phyloP scores from a whole-genome alignment of 2,329 filamentous ascomycete species.

The Huntiella savannae region DNA sequence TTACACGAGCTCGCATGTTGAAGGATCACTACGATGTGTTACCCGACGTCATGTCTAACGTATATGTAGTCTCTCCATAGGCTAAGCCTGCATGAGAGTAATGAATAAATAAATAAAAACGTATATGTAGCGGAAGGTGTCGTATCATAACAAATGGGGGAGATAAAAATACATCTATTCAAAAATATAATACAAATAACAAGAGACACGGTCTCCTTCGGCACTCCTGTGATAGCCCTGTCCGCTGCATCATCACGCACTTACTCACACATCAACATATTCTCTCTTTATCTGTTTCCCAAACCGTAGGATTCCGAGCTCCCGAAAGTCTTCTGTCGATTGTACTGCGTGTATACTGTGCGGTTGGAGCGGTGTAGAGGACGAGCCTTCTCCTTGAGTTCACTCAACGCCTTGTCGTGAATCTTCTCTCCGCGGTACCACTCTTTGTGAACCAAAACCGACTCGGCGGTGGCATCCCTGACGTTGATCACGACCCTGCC shows the following conservation, averaged over 20 bases:
- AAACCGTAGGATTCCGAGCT: constrained; percentile 23
- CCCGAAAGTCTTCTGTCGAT: constrained; percentile 15
- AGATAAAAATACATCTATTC: constrained; percentile 10
- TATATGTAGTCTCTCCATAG: no score
- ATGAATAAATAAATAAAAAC: no score
- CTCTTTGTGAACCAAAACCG: constrained; percentile 29
- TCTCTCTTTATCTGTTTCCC: constrained; percentile 7
- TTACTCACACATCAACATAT: background rate
- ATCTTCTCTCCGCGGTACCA: constrained; percentile 19
- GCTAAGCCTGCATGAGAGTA: no score
- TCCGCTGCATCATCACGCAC: background rate
- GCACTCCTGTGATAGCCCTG: no score
- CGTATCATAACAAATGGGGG: no score
- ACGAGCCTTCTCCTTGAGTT: background rate
- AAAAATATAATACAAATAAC: constrained; percentile 10
- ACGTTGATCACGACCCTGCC: constrained; percentile 30
- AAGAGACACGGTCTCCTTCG: background rate
- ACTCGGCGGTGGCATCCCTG: constrained; percentile 21
- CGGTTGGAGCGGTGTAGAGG: no score
- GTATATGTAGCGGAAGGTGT: no score
- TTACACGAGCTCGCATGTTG: no score
- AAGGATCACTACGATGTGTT: no score
- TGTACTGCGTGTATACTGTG: constrained; percentile 2
- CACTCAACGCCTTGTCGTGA: constrained; percentile 15
- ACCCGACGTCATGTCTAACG: no score